Percentiles rank a stretch among this genome's conserved stretches.
These are phyloP conservation scores for Dianthus caryophyllus DNA, from an alignment of 148 eudicot species.

Conservation along the genomic window DNA sequence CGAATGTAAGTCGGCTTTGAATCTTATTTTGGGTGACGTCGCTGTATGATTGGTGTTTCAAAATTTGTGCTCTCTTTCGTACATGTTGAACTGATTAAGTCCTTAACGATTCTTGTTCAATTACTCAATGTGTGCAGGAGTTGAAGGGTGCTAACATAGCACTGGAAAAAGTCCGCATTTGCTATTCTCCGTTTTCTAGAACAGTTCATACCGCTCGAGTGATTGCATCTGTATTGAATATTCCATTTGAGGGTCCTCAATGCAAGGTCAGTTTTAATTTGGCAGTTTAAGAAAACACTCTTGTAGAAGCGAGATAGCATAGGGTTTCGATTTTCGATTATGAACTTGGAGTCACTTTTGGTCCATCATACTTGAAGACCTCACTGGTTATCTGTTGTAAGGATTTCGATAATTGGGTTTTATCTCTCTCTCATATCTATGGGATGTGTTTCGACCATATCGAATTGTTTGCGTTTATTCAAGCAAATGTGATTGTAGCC, in stretches of 20 bases:
- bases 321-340: background rate
- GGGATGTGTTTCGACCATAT: background rate
- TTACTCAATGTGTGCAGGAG: conserved; percentile 42
- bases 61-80: background rate
- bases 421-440: too few relatives aligned
- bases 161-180: conserved; percentile 62
- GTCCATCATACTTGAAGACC: background rate
- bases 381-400: background rate
- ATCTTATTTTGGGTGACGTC: background rate
- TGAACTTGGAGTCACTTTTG: background rate
- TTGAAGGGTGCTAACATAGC: conserved; percentile 48
- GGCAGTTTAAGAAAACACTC: conserved; percentile 3
- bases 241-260: conserved; percentile 73
- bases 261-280: conserved; percentile 52
- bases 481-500: background rate
- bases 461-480: background rate
- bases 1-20: too few relatives aligned
- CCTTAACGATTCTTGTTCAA: background rate
- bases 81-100: background rate
- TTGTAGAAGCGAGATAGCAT: background rate
- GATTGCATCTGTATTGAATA: conserved; percentile 69
- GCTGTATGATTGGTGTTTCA: background rate
- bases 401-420: too few relatives aligned
- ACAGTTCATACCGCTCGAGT: conserved; percentile 77
- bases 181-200: conserved; percentile 95